Evolutionary conservation across 108 stramenopile species (phyloP).

Genomic region (Phaeodactylum tricornutum): DNA sequence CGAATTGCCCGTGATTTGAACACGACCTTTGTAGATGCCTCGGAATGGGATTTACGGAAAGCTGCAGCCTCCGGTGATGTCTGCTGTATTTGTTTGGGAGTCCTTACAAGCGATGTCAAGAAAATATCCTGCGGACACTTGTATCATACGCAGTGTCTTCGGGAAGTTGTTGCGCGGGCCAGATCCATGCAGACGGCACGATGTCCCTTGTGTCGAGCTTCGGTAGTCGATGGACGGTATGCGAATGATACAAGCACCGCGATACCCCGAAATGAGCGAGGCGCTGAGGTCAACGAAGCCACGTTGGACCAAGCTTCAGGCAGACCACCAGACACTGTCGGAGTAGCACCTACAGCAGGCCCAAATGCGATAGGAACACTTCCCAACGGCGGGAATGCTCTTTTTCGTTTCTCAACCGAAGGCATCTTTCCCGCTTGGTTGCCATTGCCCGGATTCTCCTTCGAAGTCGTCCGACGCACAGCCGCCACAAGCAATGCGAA

Average conservation of each 20-base stretch:
- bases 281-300: background rate
- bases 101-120: conserved; percentile 52
- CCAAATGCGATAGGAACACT: too few relatives aligned
- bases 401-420: conserved; percentile 74
- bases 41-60: conserved; percentile 51
- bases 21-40: conserved; percentile 45
- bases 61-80: conserved; percentile 59
- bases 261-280: background rate
- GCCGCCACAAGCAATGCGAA: conserved; percentile 7
- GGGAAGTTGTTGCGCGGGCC: conserved; percentile 68
- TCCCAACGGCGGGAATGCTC: conserved; percentile 24
- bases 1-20: conserved; percentile 49
- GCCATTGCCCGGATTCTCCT: conserved; percentile 67
- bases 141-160: conserved; percentile 66
- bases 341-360: too few relatives aligned
- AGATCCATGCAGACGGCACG: conserved; percentile 44
- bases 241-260: conserved; percentile 2
- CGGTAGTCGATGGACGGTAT: conserved; percentile 29
- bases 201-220: conserved; percentile 68
- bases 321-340: too few relatives aligned
- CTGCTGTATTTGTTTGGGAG: conserved; percentile 69
- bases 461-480: conserved; percentile 65
- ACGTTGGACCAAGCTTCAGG: too few relatives aligned
- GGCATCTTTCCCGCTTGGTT: conserved; percentile 64
- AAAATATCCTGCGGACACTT: conserved; percentile 69